Evolutionary conservation across 2,329 filamentous ascomycete genomes (phyloP), one percentile per base, ranked within the genome.

Genomic region (Fusarium caatingaense): DNA sequence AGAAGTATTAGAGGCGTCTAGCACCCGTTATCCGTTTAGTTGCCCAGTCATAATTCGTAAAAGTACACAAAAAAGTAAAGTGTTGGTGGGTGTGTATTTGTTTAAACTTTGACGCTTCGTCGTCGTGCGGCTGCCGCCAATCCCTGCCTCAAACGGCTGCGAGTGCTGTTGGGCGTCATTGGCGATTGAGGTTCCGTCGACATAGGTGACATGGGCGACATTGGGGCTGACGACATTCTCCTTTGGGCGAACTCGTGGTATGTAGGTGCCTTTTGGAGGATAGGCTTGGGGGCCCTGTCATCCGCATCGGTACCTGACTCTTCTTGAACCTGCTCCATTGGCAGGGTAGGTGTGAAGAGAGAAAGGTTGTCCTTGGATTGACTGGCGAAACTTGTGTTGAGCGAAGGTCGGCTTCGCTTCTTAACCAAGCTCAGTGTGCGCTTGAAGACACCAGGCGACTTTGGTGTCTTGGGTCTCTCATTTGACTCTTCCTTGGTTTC

Each of bases 341-440:
- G 76, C 47, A 71, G 61, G 18, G 76, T 67, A 28, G 76, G 68
- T 55, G 64, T 57, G 63, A 57, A 70, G 30, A 56, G 75, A 63
- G 50, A 44, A 51, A 82, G 68, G 60, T 73, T 78, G 44, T 82
- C 80, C 20, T 76, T 76, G 10, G 80, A 78, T 40, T 74, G 72
- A n/a, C 74, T 74, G 32, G 79, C 79, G 46, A 79, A 75, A 15
- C 77, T 69, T 8, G 68, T 74, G 69, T 78, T 81, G 66, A 89
- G 79, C 25, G 80, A 79, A 10, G 85, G 84, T 57, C 82, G 82
- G 79, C 86, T 89, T 68, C 85, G 83, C 82, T 87, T 88, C 74
- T 83, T 82, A 50, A 84, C 84, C 30, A 89, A 79, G 71, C 82
- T 87, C 45, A 89, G 78, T 5, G 86, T 86, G 71, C 85, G 83